Evolutionary conservation across 1,284 basidiomycete genomes (phyloP).

Genomic region (Cryptococcus sp.): DNA sequence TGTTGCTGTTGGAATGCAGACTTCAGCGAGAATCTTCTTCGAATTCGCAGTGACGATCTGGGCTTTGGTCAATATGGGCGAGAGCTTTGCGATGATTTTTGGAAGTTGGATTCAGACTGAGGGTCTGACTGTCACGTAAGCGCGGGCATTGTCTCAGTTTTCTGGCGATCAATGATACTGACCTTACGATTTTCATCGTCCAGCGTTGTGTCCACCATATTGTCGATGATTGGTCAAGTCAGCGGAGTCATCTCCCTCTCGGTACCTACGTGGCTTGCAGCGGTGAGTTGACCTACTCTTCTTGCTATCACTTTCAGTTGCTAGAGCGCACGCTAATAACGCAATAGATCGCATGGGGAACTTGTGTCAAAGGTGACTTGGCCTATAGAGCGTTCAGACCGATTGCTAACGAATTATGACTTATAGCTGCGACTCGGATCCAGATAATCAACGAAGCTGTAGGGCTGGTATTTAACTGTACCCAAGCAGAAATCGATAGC

Average conservation of each 20-base stretch:
- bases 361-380: constrained; percentile 32
- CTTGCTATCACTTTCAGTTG: not conserved
- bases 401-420: not conserved
- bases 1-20: constrained; percentile 53
- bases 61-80: constrained; percentile 51
- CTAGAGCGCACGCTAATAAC: not conserved
- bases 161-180: no score
- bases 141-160: not conserved
- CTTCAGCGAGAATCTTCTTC: constrained; percentile 52
- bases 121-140: constrained; percentile 42
- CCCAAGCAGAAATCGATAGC: constrained; percentile 36
- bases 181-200: constrained; percentile 1
- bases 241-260: constrained; percentile 54
- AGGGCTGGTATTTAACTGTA: constrained; percentile 51
- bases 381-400: not conserved
- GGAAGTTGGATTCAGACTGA: constrained; percentile 39
- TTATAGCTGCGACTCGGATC: constrained; percentile 39
- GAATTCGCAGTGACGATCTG: constrained; percentile 53
- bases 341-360: constrained; percentile 45
- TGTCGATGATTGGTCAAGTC: constrained; percentile 45
- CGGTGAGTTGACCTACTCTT: constrained; percentile 15
- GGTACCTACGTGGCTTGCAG: constrained; percentile 51
- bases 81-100: constrained; percentile 46
- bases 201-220: constrained; percentile 50
- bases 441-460: constrained; percentile 55